Percentiles rank a stretch among this genome's conserved stretches.
These are phyloP conservation scores for Beauveria pseudobassiana DNA, from an alignment of 2,329 filamentous ascomycete genomes.

Conservation along the genomic window DNA sequence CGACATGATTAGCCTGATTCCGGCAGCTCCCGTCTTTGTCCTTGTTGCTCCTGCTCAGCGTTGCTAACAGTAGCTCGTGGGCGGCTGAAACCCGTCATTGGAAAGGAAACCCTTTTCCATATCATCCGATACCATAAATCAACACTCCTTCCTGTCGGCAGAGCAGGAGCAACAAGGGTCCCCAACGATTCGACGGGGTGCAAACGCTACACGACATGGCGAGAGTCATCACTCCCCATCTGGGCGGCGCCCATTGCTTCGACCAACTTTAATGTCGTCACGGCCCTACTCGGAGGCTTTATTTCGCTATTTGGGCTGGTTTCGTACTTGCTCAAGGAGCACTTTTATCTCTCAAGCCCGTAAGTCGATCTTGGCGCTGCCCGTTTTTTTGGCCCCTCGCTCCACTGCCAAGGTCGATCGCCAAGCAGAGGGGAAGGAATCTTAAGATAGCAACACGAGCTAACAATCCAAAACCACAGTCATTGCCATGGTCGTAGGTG, in stretches of 20 bases:
- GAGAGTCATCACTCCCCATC: constrained; percentile 6
- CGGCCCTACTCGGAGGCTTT: constrained; percentile 76
- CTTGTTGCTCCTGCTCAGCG: constrained; percentile 8
- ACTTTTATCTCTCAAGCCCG: constrained; percentile 79
- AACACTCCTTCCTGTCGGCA: not conserved
- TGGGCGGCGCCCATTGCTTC: constrained; percentile 42
- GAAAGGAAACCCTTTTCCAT: not conserved
- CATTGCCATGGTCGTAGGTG: constrained; percentile 72
- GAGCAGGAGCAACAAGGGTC: not conserved
- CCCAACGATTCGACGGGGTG: not conserved
- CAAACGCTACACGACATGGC: not conserved
- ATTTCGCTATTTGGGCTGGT: constrained; percentile 86
- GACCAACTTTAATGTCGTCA: constrained; percentile 78
- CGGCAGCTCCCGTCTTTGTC: not conserved
- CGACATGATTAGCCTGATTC: constrained; percentile 9
- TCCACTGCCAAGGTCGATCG: not conserved
- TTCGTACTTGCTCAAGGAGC: constrained; percentile 83
- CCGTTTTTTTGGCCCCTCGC: not conserved
- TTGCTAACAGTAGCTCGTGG: constrained; percentile 13
- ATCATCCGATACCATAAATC: not conserved
- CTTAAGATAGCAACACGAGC: not conserved
- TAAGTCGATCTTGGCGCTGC: constrained; percentile 37
- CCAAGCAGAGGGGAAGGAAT: not conserved
- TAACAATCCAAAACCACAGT: constrained; percentile 40
- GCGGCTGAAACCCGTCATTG: constrained; percentile 7